These are phyloP conservation scores for Lactarius hengduanensis DNA, from an alignment of 768 basidiomycete species.

Conservation along the genomic window DNA sequence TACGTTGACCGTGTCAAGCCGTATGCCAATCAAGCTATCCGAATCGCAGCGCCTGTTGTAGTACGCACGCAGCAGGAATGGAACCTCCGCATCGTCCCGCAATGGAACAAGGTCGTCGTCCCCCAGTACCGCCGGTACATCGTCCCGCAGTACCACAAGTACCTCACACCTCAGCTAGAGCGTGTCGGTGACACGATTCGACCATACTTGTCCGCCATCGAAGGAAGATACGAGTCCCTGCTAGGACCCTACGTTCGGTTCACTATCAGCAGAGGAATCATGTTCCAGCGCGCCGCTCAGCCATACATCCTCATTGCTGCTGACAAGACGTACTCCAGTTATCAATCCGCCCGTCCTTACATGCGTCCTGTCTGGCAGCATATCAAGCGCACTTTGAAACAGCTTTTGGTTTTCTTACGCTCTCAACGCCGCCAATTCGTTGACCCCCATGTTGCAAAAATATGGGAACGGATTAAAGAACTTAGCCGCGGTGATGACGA, in stretches of 20 bases:
- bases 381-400: slow-evolving; percentile 34
- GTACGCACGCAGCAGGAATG: slow-evolving; percentile 38
- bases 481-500: slow-evolving; percentile 41
- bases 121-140: slow-evolving; percentile 46
- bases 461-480: slow-evolving; percentile 76
- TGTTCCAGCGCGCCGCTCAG: slow-evolving; percentile 40
- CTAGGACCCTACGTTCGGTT: slow-evolving; percentile 37
- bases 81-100: slow-evolving; percentile 37
- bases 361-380: slow-evolving; percentile 39
- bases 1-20: slow-evolving; percentile 49
- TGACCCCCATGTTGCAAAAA: slow-evolving; percentile 70
- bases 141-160: slow-evolving; percentile 36
- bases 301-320: slow-evolving; percentile 42
- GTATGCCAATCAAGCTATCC: slow-evolving; percentile 45
- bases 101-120: slow-evolving; percentile 46
- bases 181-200: slow-evolving; percentile 34
- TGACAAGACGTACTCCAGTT: slow-evolving; percentile 42
- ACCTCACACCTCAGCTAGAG: slow-evolving; percentile 37
- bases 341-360: slow-evolving; percentile 43
- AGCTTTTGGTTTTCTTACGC: slow-evolving; percentile 40
- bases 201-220: slow-evolving; percentile 36
- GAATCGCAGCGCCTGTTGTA: slow-evolving; percentile 42
- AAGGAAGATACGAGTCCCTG: slow-evolving; percentile 36
- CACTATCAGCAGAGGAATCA: slow-evolving; percentile 33
- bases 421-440: slow-evolving; percentile 63